These are phyloP conservation scores for Aureobasidium sp. DNA, from an alignment of 2,329 filamentous ascomycete species.

Conservation along the genomic window DNA sequence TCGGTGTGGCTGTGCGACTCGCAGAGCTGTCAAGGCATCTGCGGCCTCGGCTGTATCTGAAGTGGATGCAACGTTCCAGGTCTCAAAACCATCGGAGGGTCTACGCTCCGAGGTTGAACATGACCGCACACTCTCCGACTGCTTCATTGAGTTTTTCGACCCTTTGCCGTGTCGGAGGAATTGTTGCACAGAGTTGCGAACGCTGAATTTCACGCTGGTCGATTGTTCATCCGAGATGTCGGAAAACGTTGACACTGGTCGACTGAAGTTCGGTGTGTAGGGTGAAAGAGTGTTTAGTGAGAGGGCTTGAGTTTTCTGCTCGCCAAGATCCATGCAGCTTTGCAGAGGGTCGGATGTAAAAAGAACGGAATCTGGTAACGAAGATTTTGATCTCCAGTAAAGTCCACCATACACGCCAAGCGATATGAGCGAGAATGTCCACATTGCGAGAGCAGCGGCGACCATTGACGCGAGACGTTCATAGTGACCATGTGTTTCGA, in stretches of 20 bases:
- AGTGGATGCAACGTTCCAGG: constrained; percentile 59
- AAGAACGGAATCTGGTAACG: constrained; percentile 5
- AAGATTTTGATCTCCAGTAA: constrained; percentile 15
- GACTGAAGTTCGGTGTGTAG: constrained; percentile 13
- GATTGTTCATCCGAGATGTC: constrained; percentile 14
- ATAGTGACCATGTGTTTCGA: constrained; percentile 1
- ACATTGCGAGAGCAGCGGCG: constrained; percentile 21
- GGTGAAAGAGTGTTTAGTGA: not conserved
- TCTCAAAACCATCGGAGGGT: constrained; percentile 56
- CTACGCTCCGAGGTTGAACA: constrained; percentile 28
- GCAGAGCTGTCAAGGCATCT: constrained; percentile 21
- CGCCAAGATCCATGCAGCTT: not conserved
- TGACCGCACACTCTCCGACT: not conserved
- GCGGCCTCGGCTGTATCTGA: constrained; percentile 40
- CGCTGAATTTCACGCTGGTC: constrained; percentile 18
- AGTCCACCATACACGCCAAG: constrained; percentile 20
- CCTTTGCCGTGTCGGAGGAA: constrained; percentile 35
- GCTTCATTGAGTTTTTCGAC: not conserved
- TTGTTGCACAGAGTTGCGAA: constrained; percentile 20
- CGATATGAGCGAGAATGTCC: constrained; percentile 18
- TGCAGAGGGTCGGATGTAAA: not conserved
- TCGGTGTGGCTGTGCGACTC: constrained; percentile 36
- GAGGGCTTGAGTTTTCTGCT: not conserved
- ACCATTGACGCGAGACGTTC: constrained; percentile 10
- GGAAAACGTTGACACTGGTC: constrained; percentile 15